Conservation (phyloP, 331 rosid species). For the Prunus yedoensis region DNA sequence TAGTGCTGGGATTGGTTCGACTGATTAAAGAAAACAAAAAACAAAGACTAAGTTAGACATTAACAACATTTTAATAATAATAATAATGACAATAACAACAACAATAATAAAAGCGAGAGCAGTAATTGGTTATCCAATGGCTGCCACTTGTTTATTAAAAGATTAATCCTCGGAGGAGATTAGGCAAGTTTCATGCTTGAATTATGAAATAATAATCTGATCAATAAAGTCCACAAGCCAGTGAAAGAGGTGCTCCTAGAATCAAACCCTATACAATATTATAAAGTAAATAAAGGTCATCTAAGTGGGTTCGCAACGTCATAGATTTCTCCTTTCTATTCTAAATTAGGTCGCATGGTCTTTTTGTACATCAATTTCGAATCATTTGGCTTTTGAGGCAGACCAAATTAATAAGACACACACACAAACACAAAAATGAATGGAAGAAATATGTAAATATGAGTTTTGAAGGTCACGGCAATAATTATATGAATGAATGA, state of each 20-base stretch:
- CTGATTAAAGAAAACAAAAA: not conserved
- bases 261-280: not conserved
- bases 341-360: not conserved
- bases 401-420: not conserved
- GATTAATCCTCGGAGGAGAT: not conserved
- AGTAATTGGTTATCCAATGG: not conserved
- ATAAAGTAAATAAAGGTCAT: not conserved
- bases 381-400: not conserved
- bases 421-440: not conserved
- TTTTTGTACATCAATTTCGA: too few species aligned
- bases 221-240: not conserved
- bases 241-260: not conserved
- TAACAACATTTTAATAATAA: too few species aligned
- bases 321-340: not conserved
- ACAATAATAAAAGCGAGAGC: not conserved
- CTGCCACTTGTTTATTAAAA: not conserved
- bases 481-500: not conserved
- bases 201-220: not conserved
- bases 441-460: not conserved
- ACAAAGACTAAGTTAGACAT: not conserved
- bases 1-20: not conserved
- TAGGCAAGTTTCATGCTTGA: not conserved
- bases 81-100: not conserved
- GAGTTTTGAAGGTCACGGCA: not conserved
- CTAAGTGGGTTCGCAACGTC: not conserved